Percentiles rank a stretch among this genome's conserved stretches.
phyloP scores from a whole-genome alignment of 129 eudicot genomes.

The Pittosporum tobira region DNA sequence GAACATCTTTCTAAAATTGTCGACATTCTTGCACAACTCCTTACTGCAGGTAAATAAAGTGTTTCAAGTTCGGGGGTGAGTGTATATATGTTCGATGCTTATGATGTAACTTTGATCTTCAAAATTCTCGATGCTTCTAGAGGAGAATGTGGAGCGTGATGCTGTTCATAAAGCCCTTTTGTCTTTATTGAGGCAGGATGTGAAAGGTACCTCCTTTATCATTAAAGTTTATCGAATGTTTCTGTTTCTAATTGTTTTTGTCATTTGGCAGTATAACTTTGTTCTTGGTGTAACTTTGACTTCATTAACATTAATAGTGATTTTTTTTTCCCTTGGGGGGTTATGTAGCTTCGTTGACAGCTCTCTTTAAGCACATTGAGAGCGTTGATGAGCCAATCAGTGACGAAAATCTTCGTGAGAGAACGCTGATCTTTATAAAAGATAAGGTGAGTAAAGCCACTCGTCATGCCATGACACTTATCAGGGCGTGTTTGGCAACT shows the following conservation, averaged over 20 bases:
- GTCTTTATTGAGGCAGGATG: conserved; percentile 89
- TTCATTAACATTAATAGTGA: background rate
- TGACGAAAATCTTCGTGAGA: conserved; percentile 91
- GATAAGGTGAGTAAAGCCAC: conserved; percentile 54
- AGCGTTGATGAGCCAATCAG: conserved; percentile 70
- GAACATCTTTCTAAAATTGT: conserved; percentile 87
- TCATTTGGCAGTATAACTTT: background rate
- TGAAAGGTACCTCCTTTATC: conserved; percentile 42
- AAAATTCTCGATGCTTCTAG: conserved; percentile 29
- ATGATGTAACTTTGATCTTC: conserved; percentile 12
- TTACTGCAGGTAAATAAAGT: conserved; percentile 60
- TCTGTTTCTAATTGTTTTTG: background rate
- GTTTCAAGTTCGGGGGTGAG: background rate
- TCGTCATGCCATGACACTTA: background rate
- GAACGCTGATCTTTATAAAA: conserved; percentile 69
- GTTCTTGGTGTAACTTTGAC: background rate
- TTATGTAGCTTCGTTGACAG: conserved; percentile 77
- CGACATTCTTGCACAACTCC: conserved; percentile 93
- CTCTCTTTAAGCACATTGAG: conserved; percentile 85
- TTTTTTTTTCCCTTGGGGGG: too few relatives aligned
- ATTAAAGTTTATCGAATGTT: background rate
- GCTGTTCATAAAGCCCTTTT: conserved; percentile 87
- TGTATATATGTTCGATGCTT: background rate
- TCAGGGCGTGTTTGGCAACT: too few relatives aligned
- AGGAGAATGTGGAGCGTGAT: conserved; percentile 94